Percentiles rank a stretch among this genome's conserved stretches.
Conservation (phyloP, 176 grass and related monocot species). For the Oryza rufipogon region DNA sequence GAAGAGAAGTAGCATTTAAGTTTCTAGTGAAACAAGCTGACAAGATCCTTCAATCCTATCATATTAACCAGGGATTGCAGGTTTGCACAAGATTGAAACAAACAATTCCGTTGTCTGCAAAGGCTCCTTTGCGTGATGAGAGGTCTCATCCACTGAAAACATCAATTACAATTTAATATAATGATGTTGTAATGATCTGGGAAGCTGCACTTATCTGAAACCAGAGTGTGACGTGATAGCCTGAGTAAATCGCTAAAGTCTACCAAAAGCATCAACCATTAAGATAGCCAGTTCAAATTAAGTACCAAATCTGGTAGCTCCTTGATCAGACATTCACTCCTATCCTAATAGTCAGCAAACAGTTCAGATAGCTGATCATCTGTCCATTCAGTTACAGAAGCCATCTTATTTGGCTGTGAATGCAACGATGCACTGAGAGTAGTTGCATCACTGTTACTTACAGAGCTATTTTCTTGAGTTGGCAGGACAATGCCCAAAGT, state of each 20-base stretch:
- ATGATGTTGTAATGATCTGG: not conserved
- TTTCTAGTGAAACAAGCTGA: not conserved
- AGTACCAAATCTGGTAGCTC: not conserved
- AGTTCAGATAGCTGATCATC: conserved; percentile 49
- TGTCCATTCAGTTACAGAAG: conserved; percentile 41
- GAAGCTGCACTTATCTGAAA: not conserved
- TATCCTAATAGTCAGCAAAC: conserved; percentile 35
- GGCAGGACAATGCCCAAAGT: not conserved
- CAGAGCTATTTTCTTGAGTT: conserved; percentile 25
- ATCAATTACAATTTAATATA: not conserved
- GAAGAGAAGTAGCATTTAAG: not conserved
- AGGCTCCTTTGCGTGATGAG: not conserved
- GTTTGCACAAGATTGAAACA: not conserved
- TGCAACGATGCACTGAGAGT: not conserved
- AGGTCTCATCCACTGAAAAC: not conserved
- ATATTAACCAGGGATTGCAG: not conserved
- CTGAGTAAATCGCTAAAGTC: not conserved
- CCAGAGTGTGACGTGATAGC: not conserved
- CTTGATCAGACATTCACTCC: not conserved
- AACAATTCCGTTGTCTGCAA: not conserved
- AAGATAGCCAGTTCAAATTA: not conserved
- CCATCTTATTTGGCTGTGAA: not conserved
- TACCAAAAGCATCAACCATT: not conserved
- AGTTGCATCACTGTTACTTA: not conserved
- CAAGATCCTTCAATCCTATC: not conserved